phyloP scores from a whole-genome alignment of 805 yeast genomes.

The Ogataea glucozyma region DNA sequence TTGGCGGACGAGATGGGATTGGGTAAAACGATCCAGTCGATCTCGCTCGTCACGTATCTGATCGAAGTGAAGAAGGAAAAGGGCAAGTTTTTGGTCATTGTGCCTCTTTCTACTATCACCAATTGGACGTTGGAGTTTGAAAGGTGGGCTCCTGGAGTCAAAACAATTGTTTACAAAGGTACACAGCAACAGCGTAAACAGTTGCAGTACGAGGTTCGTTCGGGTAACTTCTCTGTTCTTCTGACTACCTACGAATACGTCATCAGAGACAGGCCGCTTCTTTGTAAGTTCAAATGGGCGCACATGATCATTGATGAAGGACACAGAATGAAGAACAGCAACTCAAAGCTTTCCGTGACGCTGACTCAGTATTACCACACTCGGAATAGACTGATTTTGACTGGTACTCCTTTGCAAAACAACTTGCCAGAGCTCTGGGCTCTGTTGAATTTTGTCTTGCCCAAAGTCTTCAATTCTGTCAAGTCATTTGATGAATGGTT shows the following conservation, averaged over 20 bases:
- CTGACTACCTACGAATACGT: slow-evolving; percentile 83
- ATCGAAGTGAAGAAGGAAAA: slow-evolving; percentile 64
- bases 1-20: slow-evolving; percentile 70
- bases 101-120: slow-evolving; percentile 80
- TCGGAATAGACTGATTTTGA: slow-evolving; percentile 73
- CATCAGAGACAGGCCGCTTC: slow-evolving; percentile 70
- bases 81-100: slow-evolving; percentile 77
- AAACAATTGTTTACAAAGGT: slow-evolving; percentile 75
- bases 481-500: slow-evolving; percentile 90
- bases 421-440: slow-evolving; percentile 89
- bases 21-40: slow-evolving; percentile 74
- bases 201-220: slow-evolving; percentile 61
- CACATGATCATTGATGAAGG: slow-evolving; percentile 93
- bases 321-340: slow-evolving; percentile 82
- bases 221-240: slow-evolving; percentile 72
- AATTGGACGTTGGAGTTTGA: slow-evolving; percentile 87
- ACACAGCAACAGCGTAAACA: slow-evolving; percentile 69
- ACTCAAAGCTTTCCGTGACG: slow-evolving; percentile 71
- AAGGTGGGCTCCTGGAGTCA: slow-evolving; percentile 83
- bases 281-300: slow-evolving; percentile 71
- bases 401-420: slow-evolving; percentile 88
- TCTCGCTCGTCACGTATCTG: slow-evolving; percentile 70
- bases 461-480: slow-evolving; percentile 82
- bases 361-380: slow-evolving; percentile 72
- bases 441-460: slow-evolving; percentile 74